Percentiles rank a stretch among this genome's conserved stretches.
These are phyloP conservation scores for Ceratobasidium papillatum DNA, from an alignment of 1,284 basidiomycete species.

Conservation along the genomic window DNA sequence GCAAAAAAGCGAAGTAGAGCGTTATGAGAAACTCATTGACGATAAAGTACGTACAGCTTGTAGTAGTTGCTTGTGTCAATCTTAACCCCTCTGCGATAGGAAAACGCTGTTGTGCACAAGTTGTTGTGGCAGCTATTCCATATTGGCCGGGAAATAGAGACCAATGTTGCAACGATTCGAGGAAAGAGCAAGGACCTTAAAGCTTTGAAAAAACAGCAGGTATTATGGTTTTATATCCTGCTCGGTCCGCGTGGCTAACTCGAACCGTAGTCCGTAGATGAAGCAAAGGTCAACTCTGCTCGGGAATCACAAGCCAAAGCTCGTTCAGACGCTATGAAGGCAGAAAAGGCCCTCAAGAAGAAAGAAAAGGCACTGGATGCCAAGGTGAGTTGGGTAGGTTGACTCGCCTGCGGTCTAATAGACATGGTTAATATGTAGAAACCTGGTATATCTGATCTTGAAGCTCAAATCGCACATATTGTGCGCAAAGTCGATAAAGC, in stretches of 20 bases:
- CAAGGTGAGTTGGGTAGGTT: constrained; percentile 61
- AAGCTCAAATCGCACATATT: constrained; percentile 89
- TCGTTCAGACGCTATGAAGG: constrained; percentile 74
- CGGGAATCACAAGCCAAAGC: constrained; percentile 83
- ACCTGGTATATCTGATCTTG: constrained; percentile 81
- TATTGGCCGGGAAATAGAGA: constrained; percentile 82
- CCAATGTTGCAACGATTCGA: constrained; percentile 74
- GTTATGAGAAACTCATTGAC: constrained; percentile 81
- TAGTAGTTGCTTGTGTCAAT: constrained; percentile 3
- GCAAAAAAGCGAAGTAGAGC: constrained; percentile 92
- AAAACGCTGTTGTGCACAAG: constrained; percentile 81
- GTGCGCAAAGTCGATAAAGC: constrained; percentile 80
- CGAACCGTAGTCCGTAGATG: constrained; percentile 59
- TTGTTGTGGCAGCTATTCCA: constrained; percentile 92
- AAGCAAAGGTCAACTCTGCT: constrained; percentile 76
- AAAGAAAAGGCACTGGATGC: constrained; percentile 85
- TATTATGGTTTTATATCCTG: constrained; percentile 43
- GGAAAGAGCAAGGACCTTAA: constrained; percentile 74
- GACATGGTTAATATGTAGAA: constrained; percentile 58
- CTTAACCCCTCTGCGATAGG: constrained; percentile 57
- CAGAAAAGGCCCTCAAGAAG: constrained; percentile 81
- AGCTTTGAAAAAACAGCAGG: constrained; percentile 73
- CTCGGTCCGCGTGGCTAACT: neutral
- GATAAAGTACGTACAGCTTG: constrained; percentile 64
- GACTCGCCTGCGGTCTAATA: neutral